These are phyloP conservation scores for Fragaria vesca DNA, from an alignment of 306 rosid genomes.

Conservation along the genomic window DNA sequence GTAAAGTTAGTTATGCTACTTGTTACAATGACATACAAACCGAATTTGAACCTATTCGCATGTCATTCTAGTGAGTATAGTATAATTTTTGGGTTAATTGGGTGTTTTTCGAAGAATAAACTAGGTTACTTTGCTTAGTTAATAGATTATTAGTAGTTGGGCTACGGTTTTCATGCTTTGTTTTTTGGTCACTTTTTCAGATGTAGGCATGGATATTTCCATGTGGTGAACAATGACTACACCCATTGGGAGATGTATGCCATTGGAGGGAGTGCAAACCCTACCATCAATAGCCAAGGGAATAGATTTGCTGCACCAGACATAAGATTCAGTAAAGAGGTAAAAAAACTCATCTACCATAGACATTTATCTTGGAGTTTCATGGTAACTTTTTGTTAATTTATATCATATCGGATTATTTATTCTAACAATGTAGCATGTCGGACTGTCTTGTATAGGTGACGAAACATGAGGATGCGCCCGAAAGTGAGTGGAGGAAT, in stretches of 20 bases:
- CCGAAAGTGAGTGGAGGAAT: slow-evolving; percentile 69
- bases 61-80: background rate
- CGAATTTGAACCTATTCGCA: background rate
- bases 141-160: background rate
- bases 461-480: slow-evolving; percentile 96
- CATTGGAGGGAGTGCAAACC: slow-evolving; percentile 92
- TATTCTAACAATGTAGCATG: background rate
- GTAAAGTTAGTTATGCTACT: background rate
- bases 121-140: background rate
- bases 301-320: slow-evolving; percentile 86
- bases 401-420: background rate
- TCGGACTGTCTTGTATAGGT: slow-evolving; percentile 42
- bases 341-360: background rate
- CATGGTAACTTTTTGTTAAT: background rate
- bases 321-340: slow-evolving; percentile 86
- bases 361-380: background rate
- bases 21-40: background rate
- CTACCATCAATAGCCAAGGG: slow-evolving; percentile 97
- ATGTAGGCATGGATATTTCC: slow-evolving; percentile 95
- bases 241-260: slow-evolving; percentile 99
- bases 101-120: background rate
- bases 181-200: slow-evolving; percentile 35
- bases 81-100: background rate
- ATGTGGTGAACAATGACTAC: slow-evolving; percentile 99
- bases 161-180: slow-evolving; percentile 8